Base-by-base conservation (phyloP, 768 basidiomycete genomes). In the Suillus subaureus region DNA sequence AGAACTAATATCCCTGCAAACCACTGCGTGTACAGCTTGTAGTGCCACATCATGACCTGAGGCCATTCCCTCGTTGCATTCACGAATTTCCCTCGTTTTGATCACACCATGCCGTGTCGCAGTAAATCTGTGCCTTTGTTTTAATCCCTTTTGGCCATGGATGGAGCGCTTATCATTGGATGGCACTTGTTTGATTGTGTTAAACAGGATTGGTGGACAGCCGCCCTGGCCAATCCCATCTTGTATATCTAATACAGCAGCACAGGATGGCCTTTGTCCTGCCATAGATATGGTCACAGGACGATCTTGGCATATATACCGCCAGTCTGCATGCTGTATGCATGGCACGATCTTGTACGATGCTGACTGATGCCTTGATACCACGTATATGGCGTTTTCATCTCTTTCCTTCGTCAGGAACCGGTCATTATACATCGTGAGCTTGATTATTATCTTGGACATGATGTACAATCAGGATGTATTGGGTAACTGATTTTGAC, bases 71-170 rank as follows among this genome's bases (percentile, higher is more conserved):
- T 40, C 57, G 57, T 60, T 26, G 57, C 26, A 40, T 62, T 67
- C 69, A 63, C 60, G 54, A 16, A 39, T 49, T 57, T 52, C 64
- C 54, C 61, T 66, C 61, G 40, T 61, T 64, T 65, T 62, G 61
- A 73, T 70, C 64, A 65, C 66, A 64, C 55, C 55, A 31, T 60
- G 57, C 39, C 23, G 9, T 54, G 37, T 43, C 39, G 39, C 62
- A 65, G 68, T 61, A 16, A 15, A 23, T n/a, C 60, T 43, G 52
- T 28, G 66, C 61, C 8, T 64, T 66, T 73, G 66, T 35, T n/a
- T 5, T 6, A 62, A 26, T 13, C 26, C 9, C 12, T 65, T 40
- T 35, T 35, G 51, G 45, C n/a, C 47, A 23, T n/a, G n/a, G 15
- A 28, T 6, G 8, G 23, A 1, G 60, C 69, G 64, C 63, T 61